These are phyloP conservation scores for Diutina catenulata DNA, from an alignment of 1,139 yeast species.

Conservation along the genomic window DNA sequence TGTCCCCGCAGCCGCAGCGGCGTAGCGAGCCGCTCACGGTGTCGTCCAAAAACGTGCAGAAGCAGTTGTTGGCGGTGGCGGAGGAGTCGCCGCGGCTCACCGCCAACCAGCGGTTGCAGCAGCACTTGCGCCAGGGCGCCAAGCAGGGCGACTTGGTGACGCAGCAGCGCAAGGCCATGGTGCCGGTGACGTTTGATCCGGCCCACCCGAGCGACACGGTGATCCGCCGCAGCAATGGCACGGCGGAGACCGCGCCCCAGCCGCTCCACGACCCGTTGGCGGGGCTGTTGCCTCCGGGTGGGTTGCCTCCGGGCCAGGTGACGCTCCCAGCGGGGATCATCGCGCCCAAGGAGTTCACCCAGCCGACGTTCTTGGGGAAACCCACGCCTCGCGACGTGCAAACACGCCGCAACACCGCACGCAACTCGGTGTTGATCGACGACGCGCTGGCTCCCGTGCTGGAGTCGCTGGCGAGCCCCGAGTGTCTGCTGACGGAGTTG, in stretches of 20 bases:
- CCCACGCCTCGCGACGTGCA: conserved; percentile 1
- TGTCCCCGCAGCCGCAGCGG: not conserved
- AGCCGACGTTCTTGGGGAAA: conserved; percentile 3
- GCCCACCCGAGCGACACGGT: conserved; percentile 20
- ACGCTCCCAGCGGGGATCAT: not conserved
- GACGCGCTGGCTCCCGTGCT: conserved; percentile 6
- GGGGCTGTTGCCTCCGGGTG: not conserved
- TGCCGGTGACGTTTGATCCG: conserved; percentile 31
- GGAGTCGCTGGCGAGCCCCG: no score
- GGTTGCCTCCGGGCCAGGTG: conserved; percentile 3
- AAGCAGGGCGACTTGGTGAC: conserved; percentile 28
- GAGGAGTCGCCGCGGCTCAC: conserved; percentile 12
- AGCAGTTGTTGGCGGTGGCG: conserved; percentile 2
- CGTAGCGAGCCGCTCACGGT: not conserved
- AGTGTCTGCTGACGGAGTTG: no score
- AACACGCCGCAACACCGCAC: conserved; percentile 1
- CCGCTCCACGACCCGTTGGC: not conserved
- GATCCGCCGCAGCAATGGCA: not conserved
- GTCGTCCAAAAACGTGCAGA: conserved; percentile 1
- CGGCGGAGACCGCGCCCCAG: not conserved
- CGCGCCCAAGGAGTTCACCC: not conserved
- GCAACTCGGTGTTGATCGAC: not conserved
- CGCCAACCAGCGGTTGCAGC: conserved; percentile 31
- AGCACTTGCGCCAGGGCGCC: conserved; percentile 29
- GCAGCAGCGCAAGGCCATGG: conserved; percentile 25